These are phyloP conservation scores for Dactylellina drechsleri DNA, from an alignment of 2,329 filamentous ascomycete species.

Conservation along the genomic window DNA sequence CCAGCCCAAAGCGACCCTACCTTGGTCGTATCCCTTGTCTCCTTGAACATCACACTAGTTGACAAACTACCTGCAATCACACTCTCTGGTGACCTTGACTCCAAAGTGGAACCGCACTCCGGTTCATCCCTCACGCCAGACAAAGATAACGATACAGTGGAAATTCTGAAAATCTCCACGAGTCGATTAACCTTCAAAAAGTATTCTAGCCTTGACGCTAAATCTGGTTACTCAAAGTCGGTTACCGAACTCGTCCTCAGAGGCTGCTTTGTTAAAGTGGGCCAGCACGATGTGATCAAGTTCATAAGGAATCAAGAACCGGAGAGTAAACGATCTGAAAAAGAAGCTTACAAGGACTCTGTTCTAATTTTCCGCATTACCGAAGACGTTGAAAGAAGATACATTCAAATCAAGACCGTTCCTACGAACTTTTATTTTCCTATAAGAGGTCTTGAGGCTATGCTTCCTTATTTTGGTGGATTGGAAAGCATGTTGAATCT, in stretches of 20 bases:
- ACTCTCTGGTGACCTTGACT: neutral
- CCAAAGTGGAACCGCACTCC: neutral
- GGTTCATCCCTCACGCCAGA: neutral
- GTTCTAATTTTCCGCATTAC: slow-evolving; percentile 61
- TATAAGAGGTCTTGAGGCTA: slow-evolving; percentile 82
- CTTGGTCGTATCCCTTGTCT: slow-evolving; percentile 20
- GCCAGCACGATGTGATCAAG: slow-evolving; percentile 27
- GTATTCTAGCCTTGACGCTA: slow-evolving; percentile 62
- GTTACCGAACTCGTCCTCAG: slow-evolving; percentile 70
- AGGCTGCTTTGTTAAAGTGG: slow-evolving; percentile 66
- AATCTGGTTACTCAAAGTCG: slow-evolving; percentile 70
- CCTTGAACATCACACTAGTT: slow-evolving; percentile 29
- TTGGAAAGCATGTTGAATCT: slow-evolving; percentile 86
- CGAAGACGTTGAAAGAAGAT: slow-evolving; percentile 64
- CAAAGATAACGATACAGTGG: no score
- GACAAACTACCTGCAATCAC: slow-evolving; percentile 25
- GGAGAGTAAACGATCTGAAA: slow-evolving; percentile 1
- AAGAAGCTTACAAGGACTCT: neutral
- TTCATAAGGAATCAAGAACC: slow-evolving; percentile 18
- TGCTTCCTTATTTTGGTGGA: slow-evolving; percentile 87
- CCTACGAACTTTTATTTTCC: slow-evolving; percentile 81
- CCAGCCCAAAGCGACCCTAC: neutral
- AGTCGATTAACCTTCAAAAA: slow-evolving; percentile 14
- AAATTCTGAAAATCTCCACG: slow-evolving; percentile 26
- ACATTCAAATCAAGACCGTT: slow-evolving; percentile 76